Evolutionary conservation across 1,139 yeast genomes (phyloP).

Genomic region (Candida sanyaensis): DNA sequence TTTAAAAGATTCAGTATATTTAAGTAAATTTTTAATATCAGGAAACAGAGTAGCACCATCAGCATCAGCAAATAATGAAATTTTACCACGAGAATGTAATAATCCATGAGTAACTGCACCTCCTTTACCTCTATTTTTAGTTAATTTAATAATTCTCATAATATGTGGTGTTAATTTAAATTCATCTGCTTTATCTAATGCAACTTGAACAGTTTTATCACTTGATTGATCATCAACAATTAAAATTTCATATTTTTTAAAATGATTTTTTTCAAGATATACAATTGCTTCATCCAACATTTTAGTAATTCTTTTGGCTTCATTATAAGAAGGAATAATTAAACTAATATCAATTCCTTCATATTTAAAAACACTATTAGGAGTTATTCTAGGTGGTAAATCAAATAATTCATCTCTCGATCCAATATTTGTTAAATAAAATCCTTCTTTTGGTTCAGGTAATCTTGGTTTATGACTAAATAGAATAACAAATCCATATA

Average conservation of each 20-base stretch:
- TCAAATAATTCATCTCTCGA: constrained; percentile 17
- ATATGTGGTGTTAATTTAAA: constrained; percentile 56
- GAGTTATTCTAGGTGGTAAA: constrained; percentile 30
- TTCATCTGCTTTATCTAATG: constrained; percentile 62
- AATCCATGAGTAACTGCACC: constrained; percentile 98
- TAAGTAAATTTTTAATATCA: constrained; percentile 61
- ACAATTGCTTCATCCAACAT: constrained; percentile 81
- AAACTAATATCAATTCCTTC: constrained; percentile 58
- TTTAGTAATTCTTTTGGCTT: constrained; percentile 64
- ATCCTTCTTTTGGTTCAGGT: constrained; percentile 53
- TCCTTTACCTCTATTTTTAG: constrained; percentile 88
- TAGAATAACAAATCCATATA: constrained; percentile 45
- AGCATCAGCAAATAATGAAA: constrained; percentile 90
- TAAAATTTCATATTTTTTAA: constrained; percentile 64
- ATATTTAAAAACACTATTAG: constrained; percentile 22
- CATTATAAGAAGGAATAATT: constrained; percentile 91
- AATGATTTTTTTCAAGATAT: constrained; percentile 43
- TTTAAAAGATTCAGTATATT: constrained; percentile 30
- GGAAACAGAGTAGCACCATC: constrained; percentile 91
- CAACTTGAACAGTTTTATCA: constrained; percentile 78
- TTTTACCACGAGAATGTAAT: constrained; percentile 70
- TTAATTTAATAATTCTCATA: constrained; percentile 68
- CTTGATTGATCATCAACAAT: constrained; percentile 90
- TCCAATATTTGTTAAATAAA: constrained; percentile 45
- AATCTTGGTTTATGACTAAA: constrained; percentile 67